Evolutionary conservation across 495 filamentous ascomycete species (phyloP), one percentile per base, ranked within the genome.

Genomic region (Pseudoneurospora amorphoporcata): DNA sequence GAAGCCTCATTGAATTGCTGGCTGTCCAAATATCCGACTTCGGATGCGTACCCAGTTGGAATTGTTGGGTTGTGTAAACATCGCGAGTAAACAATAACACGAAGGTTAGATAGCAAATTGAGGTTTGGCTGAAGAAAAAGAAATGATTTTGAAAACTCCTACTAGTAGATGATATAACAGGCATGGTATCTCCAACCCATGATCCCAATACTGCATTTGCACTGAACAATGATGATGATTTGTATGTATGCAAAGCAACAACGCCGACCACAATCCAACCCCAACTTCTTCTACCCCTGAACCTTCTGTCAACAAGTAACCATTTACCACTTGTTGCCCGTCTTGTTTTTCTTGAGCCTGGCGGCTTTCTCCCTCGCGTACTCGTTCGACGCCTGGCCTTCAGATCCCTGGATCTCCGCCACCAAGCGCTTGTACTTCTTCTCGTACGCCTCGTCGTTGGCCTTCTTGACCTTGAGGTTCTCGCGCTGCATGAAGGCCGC

Each of bases 351-450:
- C 86, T 86, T 86, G 86, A 91, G 82, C 85, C 88, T 87, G 80
- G 82, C 80, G 79, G 87, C 87, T 86, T 91, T 95, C 85, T 92
- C 93, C 73, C 92, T 86, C 81, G 94, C 94, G 87, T 98, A 98
- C 70, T 86, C 88, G 83, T 98, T 98, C 70, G 85, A 87, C 77
- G 94, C 95, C 72, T 86, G 84, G 0, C 94, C 95, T 80, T 97
- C 95, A 82, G 97, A 92, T 73, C 91, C 93, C 82, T 98, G 94
- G 77, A 99, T 97, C 86, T 97, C 93, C 29, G 94, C 93, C 74
- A 97, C 89, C 71, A 99, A 84, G 74, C 90, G 87, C 87, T 91
- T 92, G 85, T 94, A 95, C 88, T 98, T 98, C 85, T 90, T 89
- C 84, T 98, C 94, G 87, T 98, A 97, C 74, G 90, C 92, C 68